Base-by-base conservation (phyloP, 768 basidiomycete species). In the Sarcodon sp. region DNA sequence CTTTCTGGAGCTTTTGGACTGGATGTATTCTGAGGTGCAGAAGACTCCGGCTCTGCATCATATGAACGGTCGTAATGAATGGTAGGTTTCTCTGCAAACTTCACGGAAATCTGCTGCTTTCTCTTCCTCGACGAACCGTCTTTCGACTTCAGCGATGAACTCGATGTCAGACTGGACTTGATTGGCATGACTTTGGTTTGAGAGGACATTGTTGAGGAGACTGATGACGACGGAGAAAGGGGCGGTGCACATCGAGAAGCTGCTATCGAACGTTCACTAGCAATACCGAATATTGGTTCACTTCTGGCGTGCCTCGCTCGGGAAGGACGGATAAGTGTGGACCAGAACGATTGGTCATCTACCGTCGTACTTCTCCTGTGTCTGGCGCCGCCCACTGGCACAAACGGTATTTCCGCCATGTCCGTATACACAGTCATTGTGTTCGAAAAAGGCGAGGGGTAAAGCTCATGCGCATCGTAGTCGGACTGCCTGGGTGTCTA, bases 71-170 rank as follows among this genome's bases (percentile, higher is more conserved):
- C 61, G 53, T 79, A 79, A 56, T 80, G 73, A 7, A 83, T 68
- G 2, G 72, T 80, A 12, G 82, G 81, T 47, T 69, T 66, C 49
- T 82, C 80, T 31, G 78, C 77, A 52, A 85, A 86, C 54, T 81
- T 86, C 45, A 86, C 83, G 33, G 78, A 81, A 47, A 64, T 57
- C 9, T 65, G 54, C 6, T 62, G 58, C n/a, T 61, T 64, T 31
- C 44, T 65, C 52, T 56, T 66, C 50, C 52, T 57, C 13, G 62
- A 54, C 10, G 51, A 44, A 27, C 21, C 21, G 21, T 53, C 54
- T 36, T 50, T 53, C 21, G 67, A 57, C 33, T 60, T 36, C 71
- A 78, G 18, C 70, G 70, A 49, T 60, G 67, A 52, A 69, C 70
- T 47, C 69, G 75, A 36, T 13, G 76, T 68, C 37, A 83, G 69